Conservation (phyloP, 768 basidiomycete species). For the Leccinum subgranulosum region DNA sequence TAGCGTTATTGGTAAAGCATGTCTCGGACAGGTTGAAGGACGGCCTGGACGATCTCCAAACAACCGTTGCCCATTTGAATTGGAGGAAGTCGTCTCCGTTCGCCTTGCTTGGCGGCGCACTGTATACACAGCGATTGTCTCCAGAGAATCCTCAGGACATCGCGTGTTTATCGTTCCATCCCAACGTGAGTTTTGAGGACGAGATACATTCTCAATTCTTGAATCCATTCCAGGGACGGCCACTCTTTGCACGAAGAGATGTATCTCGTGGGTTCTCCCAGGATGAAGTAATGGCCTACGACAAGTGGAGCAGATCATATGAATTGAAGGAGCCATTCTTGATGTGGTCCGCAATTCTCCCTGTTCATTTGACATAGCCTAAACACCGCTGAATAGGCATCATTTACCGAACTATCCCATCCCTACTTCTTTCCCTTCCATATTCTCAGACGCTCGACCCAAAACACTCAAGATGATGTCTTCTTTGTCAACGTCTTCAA, state of each 20-base stretch:
- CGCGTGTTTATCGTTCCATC: conserved; percentile 41
- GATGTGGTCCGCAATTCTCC: conserved; percentile 34
- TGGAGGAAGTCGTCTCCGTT: conserved; percentile 54
- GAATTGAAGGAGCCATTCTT: conserved; percentile 31
- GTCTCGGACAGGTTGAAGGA: conserved; percentile 32
- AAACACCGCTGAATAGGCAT: conserved; percentile 33
- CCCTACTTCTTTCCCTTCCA: conserved; percentile 56
- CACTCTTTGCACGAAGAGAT: conserved; percentile 43
- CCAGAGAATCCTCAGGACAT: conserved; percentile 28
- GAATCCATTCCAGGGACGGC: conserved; percentile 13
- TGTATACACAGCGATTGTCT: conserved; percentile 38
- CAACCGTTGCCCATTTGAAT: conserved; percentile 47
- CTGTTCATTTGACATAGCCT: neutral
- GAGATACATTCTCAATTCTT: neutral
- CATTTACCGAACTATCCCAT: conserved; percentile 55
- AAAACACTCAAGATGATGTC: conserved; percentile 35
- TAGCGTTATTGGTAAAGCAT: neutral
- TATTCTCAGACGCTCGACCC: conserved; percentile 31
- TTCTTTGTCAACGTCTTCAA: conserved; percentile 42
- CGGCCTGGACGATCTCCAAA: conserved; percentile 39
- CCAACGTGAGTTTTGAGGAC: conserved; percentile 15
- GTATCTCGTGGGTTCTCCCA: conserved; percentile 60
- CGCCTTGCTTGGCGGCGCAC: conserved; percentile 51
- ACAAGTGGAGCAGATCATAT: conserved; percentile 36
- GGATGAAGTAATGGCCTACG: conserved; percentile 34